Base-by-base conservation (phyloP, 805 yeast genomes). In the Zygosaccharomyces bailii region DNA sequence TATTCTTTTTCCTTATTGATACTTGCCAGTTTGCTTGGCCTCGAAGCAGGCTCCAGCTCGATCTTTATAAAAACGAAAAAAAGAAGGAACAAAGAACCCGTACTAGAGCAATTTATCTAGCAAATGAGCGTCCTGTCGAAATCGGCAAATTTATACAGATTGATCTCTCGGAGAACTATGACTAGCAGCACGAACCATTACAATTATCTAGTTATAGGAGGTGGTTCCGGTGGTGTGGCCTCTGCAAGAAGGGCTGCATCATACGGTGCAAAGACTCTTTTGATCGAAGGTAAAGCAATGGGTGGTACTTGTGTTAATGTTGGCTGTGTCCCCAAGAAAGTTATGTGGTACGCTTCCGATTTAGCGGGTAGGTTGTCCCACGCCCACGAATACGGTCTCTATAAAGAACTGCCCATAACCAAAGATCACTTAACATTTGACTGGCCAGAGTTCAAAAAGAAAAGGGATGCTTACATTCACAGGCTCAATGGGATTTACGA, bases 171-270 rank as follows among this genome's bases (percentile, higher is more conserved):
- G 42, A 57, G 56, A 45, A 59, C 56, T 5, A 82, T 83, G 88
- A 79, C 86, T 32, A 80, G 84, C 21, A 56, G 72, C 35, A 50
- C 61, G 29, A 72, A 57, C 45, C 91, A 87, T 64, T 93, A 81
- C 74, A 89, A 93, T 60, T 91, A 86, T 64, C 72, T 93, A 41
- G 99, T 93, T 46, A 93, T 93, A 54, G 99, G 99, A 42, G 99
- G 99, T 46, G 99, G 99, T 10, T 88, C 96, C 29, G 99, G 98
- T 37, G 99, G 99, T 55, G 97, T 93, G 35, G 96, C 99, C n/a
- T 82, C 95, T 16, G 95, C 97, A 11, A 82, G 99, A 67, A 80
- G 98, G 58, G 98, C 99, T 9, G 96, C 98, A 29, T 76, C 80
- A 24, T 80, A 90, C 56, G 99, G 99, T 19, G 96, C 95, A 19